These are phyloP conservation scores for Silene coronaria DNA, from an alignment of 179 eudicot genomes.

Conservation along the genomic window DNA sequence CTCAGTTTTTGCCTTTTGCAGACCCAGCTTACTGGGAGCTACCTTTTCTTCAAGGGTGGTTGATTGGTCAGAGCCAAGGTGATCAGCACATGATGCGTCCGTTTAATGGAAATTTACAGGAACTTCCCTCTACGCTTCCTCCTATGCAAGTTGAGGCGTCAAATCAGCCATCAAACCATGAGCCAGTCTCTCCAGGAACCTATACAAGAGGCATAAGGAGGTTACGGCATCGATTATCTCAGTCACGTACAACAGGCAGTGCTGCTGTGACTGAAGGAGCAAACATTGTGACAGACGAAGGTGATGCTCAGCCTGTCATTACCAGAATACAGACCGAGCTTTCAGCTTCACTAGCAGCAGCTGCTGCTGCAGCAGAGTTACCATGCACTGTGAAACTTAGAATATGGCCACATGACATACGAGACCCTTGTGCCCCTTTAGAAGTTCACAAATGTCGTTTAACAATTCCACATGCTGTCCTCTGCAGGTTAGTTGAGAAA, in stretches of 20 bases:
- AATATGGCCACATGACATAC: conserved; percentile 77
- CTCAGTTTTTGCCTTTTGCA: conserved; percentile 57
- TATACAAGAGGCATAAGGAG: conserved; percentile 33
- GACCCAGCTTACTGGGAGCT: conserved; percentile 83
- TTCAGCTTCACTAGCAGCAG: conserved; percentile 76
- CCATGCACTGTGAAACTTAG: conserved; percentile 94
- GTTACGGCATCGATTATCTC: conserved; percentile 44
- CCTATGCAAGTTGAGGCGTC: conserved; percentile 25
- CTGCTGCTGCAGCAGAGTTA: conserved; percentile 83
- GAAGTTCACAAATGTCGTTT: conserved; percentile 61
- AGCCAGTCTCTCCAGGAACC: conserved; percentile 27
- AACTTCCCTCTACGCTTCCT: conserved; percentile 28
- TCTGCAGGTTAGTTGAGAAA: conserved; percentile 55
- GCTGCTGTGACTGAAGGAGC: conserved; percentile 32
- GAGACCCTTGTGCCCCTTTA: conserved; percentile 62
- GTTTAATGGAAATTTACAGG: conserved; percentile 37
- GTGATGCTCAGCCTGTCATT: conserved; percentile 46
- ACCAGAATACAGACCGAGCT: conserved; percentile 70
- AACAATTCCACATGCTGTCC: conserved; percentile 86
- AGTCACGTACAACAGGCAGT: conserved; percentile 35
- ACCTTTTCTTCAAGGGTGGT: conserved; percentile 95
- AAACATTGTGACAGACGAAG: conserved; percentile 34
- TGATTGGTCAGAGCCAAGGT: conserved; percentile 94
- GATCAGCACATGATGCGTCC: conserved; percentile 58
- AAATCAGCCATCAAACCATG: conserved; percentile 26